Percentiles rank a stretch among this genome's conserved stretches.
Conservation (phyloP, 306 rosid species). For the Gleditsia sinensis region DNA sequence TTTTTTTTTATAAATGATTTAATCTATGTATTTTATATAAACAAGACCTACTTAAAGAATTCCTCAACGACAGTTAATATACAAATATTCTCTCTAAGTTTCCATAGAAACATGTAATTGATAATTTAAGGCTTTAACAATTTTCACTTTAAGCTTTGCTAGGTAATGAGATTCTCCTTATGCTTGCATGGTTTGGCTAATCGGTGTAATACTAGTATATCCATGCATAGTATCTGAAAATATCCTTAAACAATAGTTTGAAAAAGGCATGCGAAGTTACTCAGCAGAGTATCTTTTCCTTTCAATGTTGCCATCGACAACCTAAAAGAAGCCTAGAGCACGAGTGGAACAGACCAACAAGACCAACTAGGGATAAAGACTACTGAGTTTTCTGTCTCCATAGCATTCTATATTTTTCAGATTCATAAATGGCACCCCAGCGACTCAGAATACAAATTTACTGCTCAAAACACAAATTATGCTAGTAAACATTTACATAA, state of each 20-base stretch:
- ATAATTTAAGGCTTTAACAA: no score
- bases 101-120: no score
- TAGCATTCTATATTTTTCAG: constrained; percentile 29
- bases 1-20: no score
- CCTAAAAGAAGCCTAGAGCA: not conserved
- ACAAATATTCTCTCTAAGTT: no score
- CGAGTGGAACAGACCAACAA: constrained; percentile 4
- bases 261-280: not conserved
- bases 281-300: constrained; percentile 16
- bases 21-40: no score
- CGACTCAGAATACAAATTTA: constrained; percentile 1
- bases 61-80: no score
- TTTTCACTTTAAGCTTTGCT: no score
- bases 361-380: constrained; percentile 10
- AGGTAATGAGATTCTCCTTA: no score
- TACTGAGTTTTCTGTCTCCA: constrained; percentile 1
- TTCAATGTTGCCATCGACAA: not conserved
- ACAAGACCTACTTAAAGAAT: no score
- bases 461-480: constrained; percentile 27
- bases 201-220: no score
- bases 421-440: not conserved
- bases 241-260: not conserved
- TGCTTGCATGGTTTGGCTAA: no score
- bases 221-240: not conserved
- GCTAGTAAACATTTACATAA: constrained; percentile 12